Conservation (phyloP, 2,329 filamentous ascomycete species). For the Neocucurbitaria cava region DNA sequence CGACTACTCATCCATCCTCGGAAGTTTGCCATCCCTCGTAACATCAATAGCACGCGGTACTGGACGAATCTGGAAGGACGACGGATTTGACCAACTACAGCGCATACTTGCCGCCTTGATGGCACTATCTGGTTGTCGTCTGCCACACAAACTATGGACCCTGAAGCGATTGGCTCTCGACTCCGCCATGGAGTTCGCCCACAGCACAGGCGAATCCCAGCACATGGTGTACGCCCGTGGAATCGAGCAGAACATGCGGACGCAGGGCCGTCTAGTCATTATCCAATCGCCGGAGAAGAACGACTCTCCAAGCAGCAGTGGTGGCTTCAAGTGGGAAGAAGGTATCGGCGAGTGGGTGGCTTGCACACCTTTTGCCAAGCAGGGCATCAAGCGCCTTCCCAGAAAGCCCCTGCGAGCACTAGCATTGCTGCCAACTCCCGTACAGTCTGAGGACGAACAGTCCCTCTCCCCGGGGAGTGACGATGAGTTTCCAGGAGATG, state of each 20-base stretch:
- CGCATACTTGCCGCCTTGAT: slow-evolving; percentile 38
- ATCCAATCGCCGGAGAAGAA: slow-evolving; percentile 37
- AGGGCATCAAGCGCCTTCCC: slow-evolving; percentile 17
- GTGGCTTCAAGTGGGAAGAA: slow-evolving; percentile 53
- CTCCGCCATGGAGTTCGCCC: slow-evolving; percentile 46
- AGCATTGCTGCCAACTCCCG: slow-evolving; percentile 37
- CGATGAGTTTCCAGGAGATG: neutral
- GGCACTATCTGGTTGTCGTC: slow-evolving; percentile 22
- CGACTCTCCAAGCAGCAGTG: slow-evolving; percentile 31
- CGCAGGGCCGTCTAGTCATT: slow-evolving; percentile 33
- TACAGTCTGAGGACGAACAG: slow-evolving; percentile 29
- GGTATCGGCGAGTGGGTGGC: slow-evolving; percentile 56
- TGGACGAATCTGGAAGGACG: slow-evolving; percentile 43
- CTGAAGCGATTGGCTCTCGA: slow-evolving; percentile 47
- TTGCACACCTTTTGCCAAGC: slow-evolving; percentile 47
- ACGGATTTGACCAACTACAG: slow-evolving; percentile 45
- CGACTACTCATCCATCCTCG: slow-evolving; percentile 28
- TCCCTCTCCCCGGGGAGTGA: slow-evolving; percentile 21
- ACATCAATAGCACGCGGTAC: slow-evolving; percentile 43
- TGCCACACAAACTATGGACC: slow-evolving; percentile 44
- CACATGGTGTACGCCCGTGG: slow-evolving; percentile 39
- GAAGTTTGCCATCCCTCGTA: slow-evolving; percentile 37
- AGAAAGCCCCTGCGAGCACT: slow-evolving; percentile 28
- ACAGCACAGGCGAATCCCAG: slow-evolving; percentile 31
- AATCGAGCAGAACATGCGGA: slow-evolving; percentile 42